Evolutionary conservation across 345 rosid genomes (phyloP).

Genomic region (Turritis glabra): DNA sequence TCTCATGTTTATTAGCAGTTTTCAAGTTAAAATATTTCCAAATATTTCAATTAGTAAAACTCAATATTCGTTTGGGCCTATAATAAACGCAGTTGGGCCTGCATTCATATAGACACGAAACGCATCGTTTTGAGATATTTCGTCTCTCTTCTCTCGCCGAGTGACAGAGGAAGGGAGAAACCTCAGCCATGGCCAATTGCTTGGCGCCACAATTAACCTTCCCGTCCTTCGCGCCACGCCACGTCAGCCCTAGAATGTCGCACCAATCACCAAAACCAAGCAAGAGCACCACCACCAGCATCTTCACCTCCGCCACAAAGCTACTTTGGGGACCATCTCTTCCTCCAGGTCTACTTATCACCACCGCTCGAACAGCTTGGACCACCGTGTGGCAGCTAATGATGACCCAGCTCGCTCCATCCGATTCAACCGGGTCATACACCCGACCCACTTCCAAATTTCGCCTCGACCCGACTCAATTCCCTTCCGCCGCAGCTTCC

Average conservation of each 20-base stretch:
- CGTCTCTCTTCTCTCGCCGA: conserved; percentile 10
- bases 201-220: conserved; percentile 25
- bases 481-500: conserved; percentile 37
- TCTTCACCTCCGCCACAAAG: conserved; percentile 52
- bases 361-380: conserved; percentile 78
- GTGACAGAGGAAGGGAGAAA: not conserved
- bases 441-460: conserved; percentile 74
- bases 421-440: conserved; percentile 78
- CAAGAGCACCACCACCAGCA: conserved; percentile 24
- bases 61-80: not conserved
- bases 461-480: conserved; percentile 49
- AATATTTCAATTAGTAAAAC: not conserved
- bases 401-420: conserved; percentile 95
- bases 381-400: conserved; percentile 74
- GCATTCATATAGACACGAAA: not conserved
- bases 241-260: conserved; percentile 48
- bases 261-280: conserved; percentile 31
- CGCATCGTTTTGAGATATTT: conserved; percentile 10
- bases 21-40: no score
- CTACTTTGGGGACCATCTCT: conserved; percentile 91
- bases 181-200: conserved; percentile 36
- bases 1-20: no score
- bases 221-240: conserved; percentile 28
- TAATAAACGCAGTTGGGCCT: not conserved
- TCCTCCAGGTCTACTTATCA: conserved; percentile 85